phyloP scores from a whole-genome alignment of 768 basidiomycete species.

The Rhizopogon vesiculosus region DNA sequence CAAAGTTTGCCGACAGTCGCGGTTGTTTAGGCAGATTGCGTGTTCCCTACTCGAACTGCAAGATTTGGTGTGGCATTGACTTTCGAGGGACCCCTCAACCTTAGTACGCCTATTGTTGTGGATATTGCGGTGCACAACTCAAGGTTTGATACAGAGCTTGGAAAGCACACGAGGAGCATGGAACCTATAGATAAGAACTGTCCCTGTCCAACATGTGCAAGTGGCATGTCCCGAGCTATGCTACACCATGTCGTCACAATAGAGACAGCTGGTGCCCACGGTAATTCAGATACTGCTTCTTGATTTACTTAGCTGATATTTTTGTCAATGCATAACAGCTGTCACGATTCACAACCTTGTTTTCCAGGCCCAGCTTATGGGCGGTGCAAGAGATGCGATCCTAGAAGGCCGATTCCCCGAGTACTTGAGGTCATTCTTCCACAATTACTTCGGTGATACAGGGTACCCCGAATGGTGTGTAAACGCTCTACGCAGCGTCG shows the following conservation, averaged over 20 bases:
- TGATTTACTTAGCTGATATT: conserved; percentile 2
- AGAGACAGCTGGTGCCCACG: conserved; percentile 85
- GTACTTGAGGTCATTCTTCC: conserved; percentile 75
- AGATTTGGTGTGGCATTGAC: conserved; percentile 89
- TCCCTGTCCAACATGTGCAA: conserved; percentile 81
- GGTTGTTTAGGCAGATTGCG: conserved; percentile 72
- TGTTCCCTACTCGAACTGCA: conserved; percentile 90
- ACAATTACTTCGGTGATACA: conserved; percentile 66
- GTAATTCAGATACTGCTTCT: conserved; percentile 32
- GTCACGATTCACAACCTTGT: conserved; percentile 80
- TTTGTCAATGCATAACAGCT: conserved; percentile 36
- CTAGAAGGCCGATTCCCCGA: conserved; percentile 71
- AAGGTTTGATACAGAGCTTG: conserved; percentile 33
- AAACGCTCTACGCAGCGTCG: conserved; percentile 76
- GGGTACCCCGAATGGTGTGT: conserved; percentile 89
- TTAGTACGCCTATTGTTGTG: conserved; percentile 41
- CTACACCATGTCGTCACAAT: conserved; percentile 73
- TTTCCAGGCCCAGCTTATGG: conserved; percentile 87
- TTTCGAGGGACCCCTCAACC: conserved; percentile 74
- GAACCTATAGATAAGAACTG: conserved; percentile 69
- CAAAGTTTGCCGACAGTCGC: neutral
- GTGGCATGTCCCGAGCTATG: conserved; percentile 64
- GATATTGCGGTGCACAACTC: conserved; percentile 5
- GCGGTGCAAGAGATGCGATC: conserved; percentile 79
- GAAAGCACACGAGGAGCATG: conserved; percentile 67